A percentile compares a stretch with the other conserved stretches of the same genome.
Conservation (phyloP, 1,139 yeast species). For the Suhomyces chickasaworum region DNA sequence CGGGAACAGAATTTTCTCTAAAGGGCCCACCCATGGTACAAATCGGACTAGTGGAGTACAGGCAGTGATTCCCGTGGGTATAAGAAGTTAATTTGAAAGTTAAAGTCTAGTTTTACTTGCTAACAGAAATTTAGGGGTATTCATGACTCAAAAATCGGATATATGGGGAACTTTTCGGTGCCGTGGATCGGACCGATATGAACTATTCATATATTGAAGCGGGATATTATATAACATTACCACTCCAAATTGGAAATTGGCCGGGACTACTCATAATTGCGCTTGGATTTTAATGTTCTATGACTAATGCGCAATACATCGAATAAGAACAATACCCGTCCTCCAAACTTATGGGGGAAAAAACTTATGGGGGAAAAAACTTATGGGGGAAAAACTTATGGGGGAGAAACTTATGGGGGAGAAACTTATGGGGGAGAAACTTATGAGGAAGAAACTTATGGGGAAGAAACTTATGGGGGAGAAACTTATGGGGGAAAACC, state of each 20-base stretch:
- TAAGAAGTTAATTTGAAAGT: neutral
- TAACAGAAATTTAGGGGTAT: neutral
- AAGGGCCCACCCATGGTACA: neutral
- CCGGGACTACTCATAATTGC: neutral
- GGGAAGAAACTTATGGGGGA: neutral
- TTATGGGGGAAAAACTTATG: neutral
- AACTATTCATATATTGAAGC: neutral
- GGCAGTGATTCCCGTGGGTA: neutral
- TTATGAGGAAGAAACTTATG: no score
- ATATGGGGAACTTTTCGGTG: neutral
- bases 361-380: neutral
- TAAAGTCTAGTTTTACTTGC: neutral
- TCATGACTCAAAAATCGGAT: neutral
- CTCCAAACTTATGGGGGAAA: neutral
- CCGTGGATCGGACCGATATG: neutral
- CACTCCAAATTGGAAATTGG: neutral
- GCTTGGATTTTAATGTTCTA: neutral
- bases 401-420: no score
- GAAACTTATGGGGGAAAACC: neutral
- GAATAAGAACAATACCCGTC: neutral
- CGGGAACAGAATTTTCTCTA: neutral
- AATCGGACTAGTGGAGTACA: neutral
- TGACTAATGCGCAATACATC: neutral
- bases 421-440: neutral
- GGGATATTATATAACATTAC: neutral